Percentiles rank a stretch among this genome's conserved stretches.
Evolutionary conservation across 1,139 yeast genomes (phyloP).

Genomic region (Zygoascus sp.): DNA sequence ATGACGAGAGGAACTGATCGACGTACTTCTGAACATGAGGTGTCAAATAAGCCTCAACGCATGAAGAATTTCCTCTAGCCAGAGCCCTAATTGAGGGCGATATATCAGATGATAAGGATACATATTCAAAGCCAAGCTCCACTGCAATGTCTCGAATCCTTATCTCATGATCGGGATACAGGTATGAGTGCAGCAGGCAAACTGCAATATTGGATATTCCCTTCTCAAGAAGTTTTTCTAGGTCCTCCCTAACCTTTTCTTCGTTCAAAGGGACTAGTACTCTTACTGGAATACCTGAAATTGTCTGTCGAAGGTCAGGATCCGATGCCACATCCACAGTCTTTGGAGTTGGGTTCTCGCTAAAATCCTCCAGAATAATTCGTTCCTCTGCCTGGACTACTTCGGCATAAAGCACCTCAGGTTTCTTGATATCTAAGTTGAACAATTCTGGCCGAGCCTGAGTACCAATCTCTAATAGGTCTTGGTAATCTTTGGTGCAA

Average conservation of each 20-base stretch:
- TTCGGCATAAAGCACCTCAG: constrained; percentile 45
- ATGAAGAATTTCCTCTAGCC: constrained; percentile 53
- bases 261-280: constrained; percentile 42
- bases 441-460: constrained; percentile 55
- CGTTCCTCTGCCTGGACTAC: constrained; percentile 55
- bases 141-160: constrained; percentile 46
- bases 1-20: constrained; percentile 35
- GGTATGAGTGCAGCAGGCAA: constrained; percentile 53
- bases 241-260: constrained; percentile 35
- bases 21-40: constrained; percentile 53
- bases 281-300: constrained; percentile 50
- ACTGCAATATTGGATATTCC: constrained; percentile 54
- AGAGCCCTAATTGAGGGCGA: constrained; percentile 55
- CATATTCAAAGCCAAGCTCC: constrained; percentile 44
- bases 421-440: constrained; percentile 45
- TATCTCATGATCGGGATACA: constrained; percentile 51
- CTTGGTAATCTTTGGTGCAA: constrained; percentile 52
- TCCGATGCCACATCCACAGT: constrained; percentile 15
- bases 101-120: constrained; percentile 49
- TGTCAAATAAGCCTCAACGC: constrained; percentile 57
- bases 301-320: constrained; percentile 8
- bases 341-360: constrained; percentile 44
- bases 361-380: constrained; percentile 52
- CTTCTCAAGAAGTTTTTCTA: constrained; percentile 35
- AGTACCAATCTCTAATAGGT: constrained; percentile 38